phyloP scores from a whole-genome alignment of 2,329 filamentous ascomycete genomes.

The Podosphaera leucotricha region DNA sequence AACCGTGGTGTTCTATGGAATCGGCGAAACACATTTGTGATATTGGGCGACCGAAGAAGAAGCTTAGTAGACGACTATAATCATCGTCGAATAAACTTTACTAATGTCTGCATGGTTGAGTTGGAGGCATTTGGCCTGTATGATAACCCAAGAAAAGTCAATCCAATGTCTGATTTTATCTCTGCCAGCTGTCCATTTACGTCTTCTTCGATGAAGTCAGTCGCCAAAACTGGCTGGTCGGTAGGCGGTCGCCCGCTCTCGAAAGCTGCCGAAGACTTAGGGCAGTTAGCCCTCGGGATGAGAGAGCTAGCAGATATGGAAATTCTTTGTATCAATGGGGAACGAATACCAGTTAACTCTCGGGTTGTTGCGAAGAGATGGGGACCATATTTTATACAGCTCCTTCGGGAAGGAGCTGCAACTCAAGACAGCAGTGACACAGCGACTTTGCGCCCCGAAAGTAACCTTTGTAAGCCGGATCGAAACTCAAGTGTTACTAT shows the following conservation, averaged over 20 bases:
- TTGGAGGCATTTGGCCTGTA: slow-evolving; percentile 93
- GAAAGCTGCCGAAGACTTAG: slow-evolving; percentile 61
- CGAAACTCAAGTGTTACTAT: slow-evolving; percentile 73
- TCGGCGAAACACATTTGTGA: slow-evolving; percentile 81
- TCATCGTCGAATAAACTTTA: slow-evolving; percentile 90
- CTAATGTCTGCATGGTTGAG: slow-evolving; percentile 90
- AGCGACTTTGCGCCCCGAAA: slow-evolving; percentile 44
- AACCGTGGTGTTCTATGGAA: slow-evolving; percentile 89
- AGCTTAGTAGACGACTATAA: slow-evolving; percentile 96
- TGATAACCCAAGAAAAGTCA: slow-evolving; percentile 66
- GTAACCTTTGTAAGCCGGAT: slow-evolving; percentile 29
- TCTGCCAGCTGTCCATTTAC: slow-evolving; percentile 56
- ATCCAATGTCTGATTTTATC: slow-evolving; percentile 59
- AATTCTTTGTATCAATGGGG: slow-evolving; percentile 72
- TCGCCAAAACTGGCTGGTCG: slow-evolving; percentile 34
- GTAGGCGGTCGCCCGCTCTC: slow-evolving; percentile 58
- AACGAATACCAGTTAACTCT: slow-evolving; percentile 84
- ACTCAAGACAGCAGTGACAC: slow-evolving; percentile 51
- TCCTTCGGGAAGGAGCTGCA: slow-evolving; percentile 47
- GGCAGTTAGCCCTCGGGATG: slow-evolving; percentile 53
- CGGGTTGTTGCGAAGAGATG: slow-evolving; percentile 68
- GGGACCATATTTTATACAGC: slow-evolving; percentile 88
- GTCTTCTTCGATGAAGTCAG: slow-evolving; percentile 21
- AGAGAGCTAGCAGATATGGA: slow-evolving; percentile 94
- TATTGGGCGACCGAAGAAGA: slow-evolving; percentile 78